Evolutionary conservation across 169 alveolate genomes (phyloP).

Genomic region (Toxoplasma gondii): DNA sequence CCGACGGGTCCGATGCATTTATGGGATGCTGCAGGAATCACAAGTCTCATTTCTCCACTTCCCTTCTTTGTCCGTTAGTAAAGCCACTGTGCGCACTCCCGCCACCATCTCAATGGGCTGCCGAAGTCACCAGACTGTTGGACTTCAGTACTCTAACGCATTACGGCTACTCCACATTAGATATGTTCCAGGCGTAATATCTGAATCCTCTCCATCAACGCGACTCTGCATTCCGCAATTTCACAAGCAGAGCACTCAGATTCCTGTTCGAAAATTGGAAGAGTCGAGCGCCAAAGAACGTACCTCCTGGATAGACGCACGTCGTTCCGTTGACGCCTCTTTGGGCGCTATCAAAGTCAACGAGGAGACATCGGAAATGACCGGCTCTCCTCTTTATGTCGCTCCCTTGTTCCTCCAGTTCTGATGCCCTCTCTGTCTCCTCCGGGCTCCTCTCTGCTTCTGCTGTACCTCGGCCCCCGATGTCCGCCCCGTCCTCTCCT

Average conservation of each 20-base stretch:
- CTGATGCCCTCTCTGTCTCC: not conserved
- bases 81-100: no score
- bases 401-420: not conserved
- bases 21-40: no score
- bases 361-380: not conserved
- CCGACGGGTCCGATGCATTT: no score
- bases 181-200: no score
- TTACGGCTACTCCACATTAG: no score
- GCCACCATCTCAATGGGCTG: no score
- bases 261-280: no score
- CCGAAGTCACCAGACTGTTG: no score
- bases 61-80: no score
- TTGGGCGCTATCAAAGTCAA: constrained; percentile 20
- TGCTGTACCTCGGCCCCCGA: not conserved
- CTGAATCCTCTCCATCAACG: not conserved
- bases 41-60: no score
- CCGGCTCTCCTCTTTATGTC: not conserved
- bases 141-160: no score
- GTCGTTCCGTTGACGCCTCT: not conserved
- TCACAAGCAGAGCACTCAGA: not conserved
- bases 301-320: constrained; percentile 24
- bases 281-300: not conserved
- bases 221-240: not conserved
- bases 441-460: not conserved
- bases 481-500: not conserved